phyloP scores from a whole-genome alignment of 169 alveolate genomes.

The Plasmodium gaboni region DNA sequence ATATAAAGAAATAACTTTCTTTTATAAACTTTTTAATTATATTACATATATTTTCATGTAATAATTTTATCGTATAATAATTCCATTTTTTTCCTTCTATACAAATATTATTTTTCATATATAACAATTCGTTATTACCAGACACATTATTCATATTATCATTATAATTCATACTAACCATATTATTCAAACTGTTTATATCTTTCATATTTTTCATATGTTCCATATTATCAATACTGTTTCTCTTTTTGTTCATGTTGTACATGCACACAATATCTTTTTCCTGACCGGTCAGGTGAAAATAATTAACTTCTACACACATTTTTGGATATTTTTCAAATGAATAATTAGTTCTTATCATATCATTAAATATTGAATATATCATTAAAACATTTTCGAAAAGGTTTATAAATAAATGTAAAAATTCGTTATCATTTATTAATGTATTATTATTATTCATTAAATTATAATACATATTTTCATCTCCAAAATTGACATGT shows the following conservation, averaged over 20 bases:
- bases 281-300: slow-evolving; percentile 20
- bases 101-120: neutral
- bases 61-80: neutral
- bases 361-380: neutral
- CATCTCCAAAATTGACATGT: neutral
- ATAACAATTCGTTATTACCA: neutral
- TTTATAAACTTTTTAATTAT: slow-evolving; percentile 31
- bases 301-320: slow-evolving; percentile 39
- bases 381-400: slow-evolving; percentile 15
- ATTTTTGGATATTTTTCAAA: slow-evolving; percentile 23
- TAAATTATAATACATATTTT: neutral
- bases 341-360: slow-evolving; percentile 1
- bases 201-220: too few relatives aligned
- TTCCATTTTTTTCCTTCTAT: neutral
- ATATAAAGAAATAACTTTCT: slow-evolving; percentile 30
- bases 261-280: neutral
- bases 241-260: neutral
- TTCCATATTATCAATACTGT: neutral
- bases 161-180: too few relatives aligned
- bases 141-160: neutral
- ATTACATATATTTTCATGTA: slow-evolving; percentile 52
- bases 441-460: slow-evolving; percentile 4
- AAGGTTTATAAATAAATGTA: slow-evolving; percentile 12
- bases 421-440: slow-evolving; percentile 22
- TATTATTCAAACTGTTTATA: too few relatives aligned